Percentiles rank a stretch among this genome's conserved stretches.
These are phyloP conservation scores for Quercus glauca DNA, from an alignment of 306 rosid species.

Conservation along the genomic window DNA sequence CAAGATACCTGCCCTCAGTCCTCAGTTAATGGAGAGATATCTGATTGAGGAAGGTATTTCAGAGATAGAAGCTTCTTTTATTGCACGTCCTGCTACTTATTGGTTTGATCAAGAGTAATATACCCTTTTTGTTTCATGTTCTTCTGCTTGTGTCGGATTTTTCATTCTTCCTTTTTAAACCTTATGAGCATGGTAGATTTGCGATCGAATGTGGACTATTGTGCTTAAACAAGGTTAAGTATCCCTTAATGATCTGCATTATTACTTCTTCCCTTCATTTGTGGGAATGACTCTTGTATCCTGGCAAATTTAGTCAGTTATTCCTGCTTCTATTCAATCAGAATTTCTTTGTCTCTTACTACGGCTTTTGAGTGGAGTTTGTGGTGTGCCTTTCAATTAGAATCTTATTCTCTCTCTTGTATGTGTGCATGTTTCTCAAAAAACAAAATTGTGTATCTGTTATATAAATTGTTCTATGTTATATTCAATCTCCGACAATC, in stretches of 20 bases:
- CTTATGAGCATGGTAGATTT: neutral
- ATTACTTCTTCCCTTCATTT: neutral
- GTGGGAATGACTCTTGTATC: neutral
- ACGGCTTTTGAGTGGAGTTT: too few relatives aligned
- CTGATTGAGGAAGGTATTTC: neutral
- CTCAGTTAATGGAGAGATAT: neutral
- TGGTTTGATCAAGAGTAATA: neutral
- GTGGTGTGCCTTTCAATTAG: too few relatives aligned
- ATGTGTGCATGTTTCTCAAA: too few relatives aligned
- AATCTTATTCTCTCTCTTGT: too few relatives aligned
- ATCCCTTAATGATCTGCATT: neutral
- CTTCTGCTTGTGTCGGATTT: neutral
- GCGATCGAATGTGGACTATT: neutral
- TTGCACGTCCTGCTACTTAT: neutral
- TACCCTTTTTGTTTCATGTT: neutral
- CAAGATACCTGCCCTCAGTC: conserved; percentile 39
- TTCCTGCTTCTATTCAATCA: neutral
- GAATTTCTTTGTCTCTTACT: neutral
- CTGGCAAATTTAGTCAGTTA: neutral
- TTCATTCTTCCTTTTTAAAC: neutral
- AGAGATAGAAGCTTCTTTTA: neutral
- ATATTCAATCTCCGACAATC: too few relatives aligned
- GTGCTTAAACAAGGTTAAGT: neutral
- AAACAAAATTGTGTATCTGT: too few relatives aligned
- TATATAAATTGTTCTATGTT: too few relatives aligned